phyloP scores from a whole-genome alignment of 192 early-diverging fungal species.

The Thoreauomyces humboldtii region DNA sequence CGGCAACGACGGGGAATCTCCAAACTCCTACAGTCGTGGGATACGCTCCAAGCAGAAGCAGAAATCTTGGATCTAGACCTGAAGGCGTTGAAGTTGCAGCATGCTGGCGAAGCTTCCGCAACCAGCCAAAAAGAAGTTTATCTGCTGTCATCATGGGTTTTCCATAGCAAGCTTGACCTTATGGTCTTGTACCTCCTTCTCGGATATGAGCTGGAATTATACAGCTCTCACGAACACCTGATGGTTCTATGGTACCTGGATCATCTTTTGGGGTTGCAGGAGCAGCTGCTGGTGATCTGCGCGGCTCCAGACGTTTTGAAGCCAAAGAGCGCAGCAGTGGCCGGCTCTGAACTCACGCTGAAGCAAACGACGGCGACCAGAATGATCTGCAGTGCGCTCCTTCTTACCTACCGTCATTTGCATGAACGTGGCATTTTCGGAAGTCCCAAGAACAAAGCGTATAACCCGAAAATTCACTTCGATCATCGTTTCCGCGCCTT shows the following conservation, averaged over 20 bases:
- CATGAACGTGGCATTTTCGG: not conserved
- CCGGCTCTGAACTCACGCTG: not conserved
- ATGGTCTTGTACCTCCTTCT: slow-evolving; percentile 54
- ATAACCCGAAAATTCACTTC: slow-evolving; percentile 14
- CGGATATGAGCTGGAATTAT: slow-evolving; percentile 70
- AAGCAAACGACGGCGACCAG: not conserved
- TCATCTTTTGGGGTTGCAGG: slow-evolving; percentile 19
- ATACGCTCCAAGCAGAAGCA: slow-evolving; percentile 54
- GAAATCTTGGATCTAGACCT: slow-evolving; percentile 17
- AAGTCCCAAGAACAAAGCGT: slow-evolving; percentile 4
- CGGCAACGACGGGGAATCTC: slow-evolving; percentile 57
- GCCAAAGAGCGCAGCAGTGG: not conserved
- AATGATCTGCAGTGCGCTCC: slow-evolving; percentile 5
- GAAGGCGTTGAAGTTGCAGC: not conserved
- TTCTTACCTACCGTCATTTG: not conserved
- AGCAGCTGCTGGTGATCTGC: slow-evolving; percentile 2
- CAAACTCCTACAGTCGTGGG: slow-evolving; percentile 59
- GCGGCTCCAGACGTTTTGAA: not conserved
- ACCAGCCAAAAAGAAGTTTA: slow-evolving; percentile 37
- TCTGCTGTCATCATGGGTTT: slow-evolving; percentile 66
- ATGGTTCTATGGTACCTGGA: slow-evolving; percentile 61
- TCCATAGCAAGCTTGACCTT: slow-evolving; percentile 55
- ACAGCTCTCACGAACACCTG: slow-evolving; percentile 58
- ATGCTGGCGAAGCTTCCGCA: not conserved
- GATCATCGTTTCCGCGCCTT: slow-evolving; percentile 26